Conservation (phyloP, 768 basidiomycete species). For the Suillus subluteus region DNA sequence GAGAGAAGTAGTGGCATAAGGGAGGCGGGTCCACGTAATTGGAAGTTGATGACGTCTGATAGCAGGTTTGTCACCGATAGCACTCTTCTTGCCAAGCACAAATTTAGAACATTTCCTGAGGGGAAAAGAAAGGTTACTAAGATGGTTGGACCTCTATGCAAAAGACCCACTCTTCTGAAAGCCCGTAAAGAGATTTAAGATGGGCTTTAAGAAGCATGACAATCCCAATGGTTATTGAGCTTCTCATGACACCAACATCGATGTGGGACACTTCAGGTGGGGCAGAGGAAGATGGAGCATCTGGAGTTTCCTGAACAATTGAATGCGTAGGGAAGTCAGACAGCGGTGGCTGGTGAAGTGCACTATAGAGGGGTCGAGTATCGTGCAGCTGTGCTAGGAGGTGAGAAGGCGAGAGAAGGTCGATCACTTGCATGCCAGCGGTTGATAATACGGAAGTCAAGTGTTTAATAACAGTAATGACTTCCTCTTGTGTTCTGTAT, state of each 20-base stretch:
- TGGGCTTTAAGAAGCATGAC: slow-evolving; percentile 87
- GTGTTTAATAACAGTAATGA: slow-evolving; percentile 79
- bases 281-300: background rate
- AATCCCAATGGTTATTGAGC: slow-evolving; percentile 79
- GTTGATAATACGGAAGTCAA: slow-evolving; percentile 78
- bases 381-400: slow-evolving; percentile 64
- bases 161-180: slow-evolving; percentile 86
- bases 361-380: slow-evolving; percentile 16
- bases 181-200: slow-evolving; percentile 78
- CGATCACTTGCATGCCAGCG: slow-evolving; percentile 81
- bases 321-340: background rate
- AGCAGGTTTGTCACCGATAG: slow-evolving; percentile 83
- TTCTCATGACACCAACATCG: slow-evolving; percentile 49
- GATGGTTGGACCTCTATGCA: background rate
- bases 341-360: slow-evolving; percentile 12
- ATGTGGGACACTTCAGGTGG: slow-evolving; percentile 15
- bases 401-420: slow-evolving; percentile 70
- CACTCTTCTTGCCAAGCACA: slow-evolving; percentile 85
- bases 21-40: slow-evolving; percentile 75
- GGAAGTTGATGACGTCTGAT: slow-evolving; percentile 60
- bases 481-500: slow-evolving; percentile 95
- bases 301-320: slow-evolving; percentile 6
- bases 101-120: slow-evolving; percentile 91
- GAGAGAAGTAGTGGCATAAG: slow-evolving; percentile 64
- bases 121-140: slow-evolving; percentile 3